Evolutionary conservation across 2,329 filamentous ascomycete species (phyloP), one percentile per base, ranked within the genome.

Genomic region (Fusarium pseudocircinatum): DNA sequence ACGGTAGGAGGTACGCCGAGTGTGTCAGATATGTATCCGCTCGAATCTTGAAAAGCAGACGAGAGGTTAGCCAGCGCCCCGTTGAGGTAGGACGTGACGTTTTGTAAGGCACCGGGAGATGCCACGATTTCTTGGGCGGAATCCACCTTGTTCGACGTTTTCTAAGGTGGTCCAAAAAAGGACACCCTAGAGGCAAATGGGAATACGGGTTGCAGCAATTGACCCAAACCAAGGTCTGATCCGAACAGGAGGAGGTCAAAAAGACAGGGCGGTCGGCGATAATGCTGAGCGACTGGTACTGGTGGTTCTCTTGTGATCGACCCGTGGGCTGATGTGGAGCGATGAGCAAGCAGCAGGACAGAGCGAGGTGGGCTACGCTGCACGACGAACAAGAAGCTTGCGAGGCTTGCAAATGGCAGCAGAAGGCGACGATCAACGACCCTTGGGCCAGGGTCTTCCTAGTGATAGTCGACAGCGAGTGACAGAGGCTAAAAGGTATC

Each of bases 31-130:
- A 90, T 83, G 78, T 88, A 89, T 46, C 86, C 83, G 81, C 84
- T 86, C 50, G 87, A 86, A 76, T 82, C 83, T 64, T 84, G 81
- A 74, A 88, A 82, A 67, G 82, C 83, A 73, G 82, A 81, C 72
- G 85, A 85, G 59, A 91, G 80, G 61, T 86, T 85, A 71, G 81
- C 79, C 74, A 88, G 75, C 65, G 86, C 86, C 68, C 83, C 85
- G 80, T 88, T 86, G 78, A 91, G 80, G 82, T 89, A 90, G 79
- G 86, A 86, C 78, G 85, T 86, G 81, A 88, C 85, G 83, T 87
- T 90, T 84, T 87, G 87, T 80, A 90, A 82, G 84, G 88, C 89
- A 90, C 89, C 89, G 82, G 87, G 85, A 79, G 89, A 89, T 88
- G 88, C 89, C 87, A 86, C 84, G 79, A 84, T 79, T 81, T 83